phyloP scores from a whole-genome alignment of 208 protist species.

The Vickermania spadyakhi region DNA sequence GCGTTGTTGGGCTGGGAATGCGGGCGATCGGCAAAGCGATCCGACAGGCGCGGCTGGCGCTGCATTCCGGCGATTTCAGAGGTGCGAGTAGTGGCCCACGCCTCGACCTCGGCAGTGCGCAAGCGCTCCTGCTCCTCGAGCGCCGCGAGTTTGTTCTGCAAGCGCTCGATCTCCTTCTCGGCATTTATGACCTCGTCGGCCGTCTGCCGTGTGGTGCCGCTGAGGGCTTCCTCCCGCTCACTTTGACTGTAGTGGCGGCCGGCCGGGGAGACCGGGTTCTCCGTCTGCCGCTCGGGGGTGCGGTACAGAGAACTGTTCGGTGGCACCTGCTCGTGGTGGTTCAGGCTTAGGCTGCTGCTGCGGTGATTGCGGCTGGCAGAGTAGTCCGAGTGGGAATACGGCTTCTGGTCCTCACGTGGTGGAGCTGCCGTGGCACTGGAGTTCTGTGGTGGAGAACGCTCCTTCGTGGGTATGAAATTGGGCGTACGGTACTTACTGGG shows the following conservation, averaged over 20 bases:
- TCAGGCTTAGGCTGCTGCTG: too few relatives aligned
- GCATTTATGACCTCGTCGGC: neutral
- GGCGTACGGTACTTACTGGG: neutral
- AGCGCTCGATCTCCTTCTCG: neutral
- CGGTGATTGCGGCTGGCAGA: too few relatives aligned
- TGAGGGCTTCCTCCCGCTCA: neutral
- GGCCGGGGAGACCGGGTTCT: neutral
- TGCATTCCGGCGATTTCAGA: neutral
- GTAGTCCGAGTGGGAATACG: too few relatives aligned
- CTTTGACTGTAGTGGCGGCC: neutral
- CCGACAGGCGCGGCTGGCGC: neutral
- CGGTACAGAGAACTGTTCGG: too few relatives aligned
- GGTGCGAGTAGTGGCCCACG: neutral
- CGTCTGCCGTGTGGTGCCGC: neutral
- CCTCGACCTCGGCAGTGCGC: neutral
- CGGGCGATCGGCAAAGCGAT: neutral
- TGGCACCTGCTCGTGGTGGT: too few relatives aligned
- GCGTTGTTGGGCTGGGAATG: constrained; percentile 1
- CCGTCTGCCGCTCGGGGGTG: neutral
- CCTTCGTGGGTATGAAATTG: neutral
- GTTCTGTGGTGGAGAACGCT: neutral
- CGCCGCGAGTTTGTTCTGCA: neutral
- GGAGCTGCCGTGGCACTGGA: neutral
- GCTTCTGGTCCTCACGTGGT: too few relatives aligned
- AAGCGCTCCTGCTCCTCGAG: neutral